These are phyloP conservation scores for Vaccinium macrocarpon DNA, from an alignment of 148 eudicot species.

Conservation along the genomic window DNA sequence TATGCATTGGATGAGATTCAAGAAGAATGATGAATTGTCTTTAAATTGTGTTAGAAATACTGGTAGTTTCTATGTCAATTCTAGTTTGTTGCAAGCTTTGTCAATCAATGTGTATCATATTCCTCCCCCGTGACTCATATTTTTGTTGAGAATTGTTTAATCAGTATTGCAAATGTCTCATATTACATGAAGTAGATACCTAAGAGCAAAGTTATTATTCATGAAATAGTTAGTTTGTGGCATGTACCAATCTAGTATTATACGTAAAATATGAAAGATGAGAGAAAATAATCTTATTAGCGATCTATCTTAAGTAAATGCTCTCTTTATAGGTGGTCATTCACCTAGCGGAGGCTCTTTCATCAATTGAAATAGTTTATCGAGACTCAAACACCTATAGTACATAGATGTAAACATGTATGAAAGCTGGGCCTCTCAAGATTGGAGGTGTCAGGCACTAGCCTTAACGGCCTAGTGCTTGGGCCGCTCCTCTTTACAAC, in stretches of 20 bases:
- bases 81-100: background rate
- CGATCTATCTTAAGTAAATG: too few species aligned
- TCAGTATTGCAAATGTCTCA: background rate
- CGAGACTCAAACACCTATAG: too few species aligned
- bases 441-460: background rate
- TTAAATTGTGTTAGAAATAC: background rate
- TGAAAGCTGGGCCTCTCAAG: background rate
- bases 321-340: too few species aligned
- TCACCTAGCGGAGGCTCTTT: too few species aligned
- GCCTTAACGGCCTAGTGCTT: background rate
- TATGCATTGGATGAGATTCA: constrained; percentile 90
- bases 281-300: too few species aligned
- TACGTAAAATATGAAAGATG: too few species aligned
- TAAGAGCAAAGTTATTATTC: too few species aligned
- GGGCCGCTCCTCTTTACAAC: background rate
- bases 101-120: background rate
- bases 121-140: background rate
- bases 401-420: background rate
- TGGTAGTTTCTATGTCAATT: background rate
- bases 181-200: too few species aligned
- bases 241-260: too few species aligned
- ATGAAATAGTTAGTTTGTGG: too few species aligned
- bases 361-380: too few species aligned
- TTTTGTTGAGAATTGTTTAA: background rate
- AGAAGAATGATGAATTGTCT: constrained; percentile 38